phyloP scores from a whole-genome alignment of 192 early-diverging fungal species.

The Entomortierella chlamydospora region DNA sequence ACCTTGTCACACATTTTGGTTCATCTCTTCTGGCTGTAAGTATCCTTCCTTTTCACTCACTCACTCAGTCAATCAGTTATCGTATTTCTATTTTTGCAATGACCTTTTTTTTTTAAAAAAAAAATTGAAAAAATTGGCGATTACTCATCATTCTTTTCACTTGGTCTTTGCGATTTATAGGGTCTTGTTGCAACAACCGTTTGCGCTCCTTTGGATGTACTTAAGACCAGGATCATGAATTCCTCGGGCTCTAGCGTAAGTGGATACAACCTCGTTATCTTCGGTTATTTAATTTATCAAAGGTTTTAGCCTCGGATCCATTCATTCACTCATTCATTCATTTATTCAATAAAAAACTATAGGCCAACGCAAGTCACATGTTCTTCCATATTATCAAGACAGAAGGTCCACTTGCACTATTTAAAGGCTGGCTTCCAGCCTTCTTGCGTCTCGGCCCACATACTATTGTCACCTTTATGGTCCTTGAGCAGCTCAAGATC shows the following conservation, averaged over 20 bases:
- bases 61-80: neutral
- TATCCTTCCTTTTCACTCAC: too few species aligned
- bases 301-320: neutral
- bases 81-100: neutral
- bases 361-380: slow-evolving; percentile 54
- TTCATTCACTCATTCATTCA: neutral
- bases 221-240: slow-evolving; percentile 91
- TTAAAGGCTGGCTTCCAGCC: slow-evolving; percentile 88
- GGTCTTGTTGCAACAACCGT: slow-evolving; percentile 82
- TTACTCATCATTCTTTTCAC: neutral
- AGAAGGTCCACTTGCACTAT: slow-evolving; percentile 78
- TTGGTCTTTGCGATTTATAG: slow-evolving; percentile 27
- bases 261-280: slow-evolving; percentile 6
- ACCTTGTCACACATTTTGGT: slow-evolving; percentile 73
- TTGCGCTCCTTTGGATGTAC: slow-evolving; percentile 82
- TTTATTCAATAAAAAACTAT: slow-evolving; percentile 11
- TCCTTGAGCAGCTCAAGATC: slow-evolving; percentile 79
- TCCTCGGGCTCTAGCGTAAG: slow-evolving; percentile 58
- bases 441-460: slow-evolving; percentile 87
- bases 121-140: too few species aligned
- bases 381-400: slow-evolving; percentile 67
- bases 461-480: slow-evolving; percentile 86
- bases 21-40: slow-evolving; percentile 78
- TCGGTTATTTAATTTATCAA: slow-evolving; percentile 4
- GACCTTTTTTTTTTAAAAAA: neutral